Base-by-base conservation (phyloP, 2,329 filamentous ascomycete genomes). In the Fonsecaea multimorphosa region DNA sequence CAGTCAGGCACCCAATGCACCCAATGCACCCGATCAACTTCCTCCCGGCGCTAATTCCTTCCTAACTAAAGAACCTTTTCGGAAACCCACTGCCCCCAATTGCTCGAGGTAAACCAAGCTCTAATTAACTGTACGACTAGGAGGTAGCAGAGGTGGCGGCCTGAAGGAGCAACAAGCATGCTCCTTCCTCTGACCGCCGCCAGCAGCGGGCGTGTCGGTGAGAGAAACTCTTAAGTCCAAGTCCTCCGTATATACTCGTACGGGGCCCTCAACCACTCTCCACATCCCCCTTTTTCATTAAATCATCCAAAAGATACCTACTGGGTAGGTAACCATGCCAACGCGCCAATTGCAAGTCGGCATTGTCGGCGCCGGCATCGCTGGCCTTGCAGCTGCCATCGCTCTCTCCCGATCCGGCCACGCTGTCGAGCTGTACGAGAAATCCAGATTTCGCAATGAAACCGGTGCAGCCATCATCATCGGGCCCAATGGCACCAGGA, bases 381-480 rank as follows among this genome's bases (percentile, higher is more conserved):
- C 73, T 29, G 75, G 75, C 2, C 68, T 76, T 3, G 72, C 72
- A 0, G 71, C 74, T 0, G 74, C 74, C 9, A 74, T 76, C 66
- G 74, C 74, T 1, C 62, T 76, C 1, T 70, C 73, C 16, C 74
- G 71, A 46, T 73, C 75, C 34, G 74, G 74, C 0, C 74, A 76
- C 54, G 63, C 64, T 46, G 61, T 69, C 22, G 40, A 75, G 70
- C 65, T 76, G 3, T 73, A 73, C 27, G 74, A 76, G 59, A 74
- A 73, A 44, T 76, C 75, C 7, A 54, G 57, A 9, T 75, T 76
- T 58, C 66, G 67, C 16, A 68, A 68, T 9, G 75, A 76, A 61
- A 69, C 72, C 2, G 75, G 74, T 2, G 74, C 75, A 2, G 74
- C 73, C 4, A 54, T 76, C n/a, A 40, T 70, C n/a, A 63, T 76